phyloP scores from a whole-genome alignment of 1,284 basidiomycete species.

The Hymenochaete sp. region DNA sequence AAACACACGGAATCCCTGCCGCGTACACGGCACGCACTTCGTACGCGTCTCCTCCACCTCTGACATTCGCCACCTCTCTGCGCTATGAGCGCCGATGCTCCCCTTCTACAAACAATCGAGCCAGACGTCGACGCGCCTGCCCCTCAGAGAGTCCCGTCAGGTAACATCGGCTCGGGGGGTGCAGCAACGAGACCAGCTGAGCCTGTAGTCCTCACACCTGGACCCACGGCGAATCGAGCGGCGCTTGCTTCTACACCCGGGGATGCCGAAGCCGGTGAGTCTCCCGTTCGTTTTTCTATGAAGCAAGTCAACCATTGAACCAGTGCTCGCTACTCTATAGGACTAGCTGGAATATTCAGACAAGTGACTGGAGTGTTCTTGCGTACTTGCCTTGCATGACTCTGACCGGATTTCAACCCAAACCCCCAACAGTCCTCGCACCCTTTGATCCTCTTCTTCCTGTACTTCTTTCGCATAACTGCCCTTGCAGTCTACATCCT shows the following conservation, averaged over 20 bases:
- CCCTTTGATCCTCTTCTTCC: slow-evolving; percentile 72
- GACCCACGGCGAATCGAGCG: slow-evolving; percentile 40
- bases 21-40: not conserved
- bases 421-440: slow-evolving; percentile 57
- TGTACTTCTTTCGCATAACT: slow-evolving; percentile 78
- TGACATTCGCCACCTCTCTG: not conserved
- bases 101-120: slow-evolving; percentile 15
- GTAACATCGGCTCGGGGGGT: slow-evolving; percentile 11
- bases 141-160: not conserved
- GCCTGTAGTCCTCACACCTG: slow-evolving; percentile 46
- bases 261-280: slow-evolving; percentile 66
- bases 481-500: slow-evolving; percentile 85
- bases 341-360: slow-evolving; percentile 64
- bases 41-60: not conserved
- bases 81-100: slow-evolving; percentile 16
- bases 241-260: slow-evolving; percentile 43
- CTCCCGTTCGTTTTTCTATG: too few relatives aligned
- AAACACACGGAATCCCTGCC: not conserved
- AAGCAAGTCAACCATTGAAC: too few relatives aligned
- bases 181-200: not conserved
- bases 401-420: not conserved
- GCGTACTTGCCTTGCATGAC: not conserved
- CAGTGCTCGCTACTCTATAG: slow-evolving; percentile 32
- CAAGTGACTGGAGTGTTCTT: slow-evolving; percentile 49
- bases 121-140: slow-evolving; percentile 7